Evolutionary conservation across 1,284 basidiomycete species (phyloP).

Genomic region (Malassezia obtusa): DNA sequence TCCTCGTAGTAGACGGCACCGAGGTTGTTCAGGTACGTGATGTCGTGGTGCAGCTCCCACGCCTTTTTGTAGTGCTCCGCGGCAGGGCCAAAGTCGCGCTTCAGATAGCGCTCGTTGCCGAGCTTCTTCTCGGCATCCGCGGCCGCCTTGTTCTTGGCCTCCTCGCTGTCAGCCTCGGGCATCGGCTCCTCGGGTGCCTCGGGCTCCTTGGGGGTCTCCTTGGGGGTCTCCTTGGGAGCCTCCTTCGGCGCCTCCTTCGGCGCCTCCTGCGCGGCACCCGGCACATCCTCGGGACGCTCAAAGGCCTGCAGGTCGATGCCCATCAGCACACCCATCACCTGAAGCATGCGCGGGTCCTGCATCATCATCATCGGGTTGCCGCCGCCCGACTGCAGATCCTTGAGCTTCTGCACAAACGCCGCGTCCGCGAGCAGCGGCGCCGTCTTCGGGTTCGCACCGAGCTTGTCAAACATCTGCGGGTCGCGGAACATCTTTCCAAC

Average conservation of each 20-base stretch:
- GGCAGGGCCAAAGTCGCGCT: conserved; percentile 54
- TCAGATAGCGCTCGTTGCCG: conserved; percentile 76
- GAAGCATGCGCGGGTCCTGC: conserved; percentile 80
- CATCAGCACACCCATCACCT: conserved; percentile 81
- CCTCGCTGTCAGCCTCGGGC: conserved; percentile 21
- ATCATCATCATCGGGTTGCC: conserved; percentile 50
- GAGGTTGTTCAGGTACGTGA: conserved; percentile 64
- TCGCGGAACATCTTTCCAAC: conserved; percentile 74
- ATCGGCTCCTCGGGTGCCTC: conserved; percentile 10
- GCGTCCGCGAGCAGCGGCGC: conserved; percentile 72
- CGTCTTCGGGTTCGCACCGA: conserved; percentile 77
- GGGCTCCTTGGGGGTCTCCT: conserved; percentile 25
- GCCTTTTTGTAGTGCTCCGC: conserved; percentile 57
- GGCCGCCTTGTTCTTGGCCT: conserved; percentile 30
- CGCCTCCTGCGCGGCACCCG: conserved; percentile 56
- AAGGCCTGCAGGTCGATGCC: conserved; percentile 85
- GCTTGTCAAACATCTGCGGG: conserved; percentile 70
- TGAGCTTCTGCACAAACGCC: conserved; percentile 51
- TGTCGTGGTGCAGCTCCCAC: conserved; percentile 87
- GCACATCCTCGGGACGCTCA: conserved; percentile 68
- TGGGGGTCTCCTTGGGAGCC: conserved; percentile 48
- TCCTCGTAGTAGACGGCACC: conserved; percentile 86
- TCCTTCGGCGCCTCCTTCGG: conserved; percentile 48
- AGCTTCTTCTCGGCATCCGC: conserved; percentile 51
- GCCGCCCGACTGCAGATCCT: conserved; percentile 49